phyloP scores from a whole-genome alignment of 306 rosid species.

The Comarum palustre region DNA sequence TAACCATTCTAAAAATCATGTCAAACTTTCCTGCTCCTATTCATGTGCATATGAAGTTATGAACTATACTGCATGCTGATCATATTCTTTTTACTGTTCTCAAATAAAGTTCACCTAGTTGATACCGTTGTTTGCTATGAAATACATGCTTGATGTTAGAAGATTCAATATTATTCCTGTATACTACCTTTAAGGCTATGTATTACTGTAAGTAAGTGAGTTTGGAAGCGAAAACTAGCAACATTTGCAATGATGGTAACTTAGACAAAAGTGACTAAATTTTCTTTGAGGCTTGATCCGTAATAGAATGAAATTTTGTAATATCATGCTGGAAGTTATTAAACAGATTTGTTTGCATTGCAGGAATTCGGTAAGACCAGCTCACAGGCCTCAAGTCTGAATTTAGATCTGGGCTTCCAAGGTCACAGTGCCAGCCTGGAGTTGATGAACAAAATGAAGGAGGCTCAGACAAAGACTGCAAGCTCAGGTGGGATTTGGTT shows the following conservation, averaged over 20 bases:
- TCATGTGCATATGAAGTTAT: background rate
- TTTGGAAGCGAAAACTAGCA: background rate
- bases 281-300: background rate
- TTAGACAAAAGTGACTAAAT: background rate
- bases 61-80: background rate
- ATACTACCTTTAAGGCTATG: no score
- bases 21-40: background rate
- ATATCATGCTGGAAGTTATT: background rate
- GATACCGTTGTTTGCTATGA: background rate
- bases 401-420: slow-evolving; percentile 48
- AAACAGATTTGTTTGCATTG: background rate
- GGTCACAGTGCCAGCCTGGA: slow-evolving; percentile 31
- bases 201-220: background rate
- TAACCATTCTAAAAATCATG: background rate
- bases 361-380: slow-evolving; percentile 11
- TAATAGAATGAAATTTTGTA: background rate
- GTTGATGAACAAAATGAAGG: slow-evolving; percentile 10
- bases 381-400: slow-evolving; percentile 47
- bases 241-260: background rate
- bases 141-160: background rate
- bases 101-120: background rate
- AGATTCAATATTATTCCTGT: background rate
- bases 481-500: slow-evolving; percentile 30
- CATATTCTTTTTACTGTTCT: background rate
- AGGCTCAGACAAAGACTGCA: slow-evolving; percentile 24